Evolutionary conservation across 768 basidiomycete genomes (phyloP), one percentile per base, ranked within the genome.

Genomic region (Roridomyces roridus): DNA sequence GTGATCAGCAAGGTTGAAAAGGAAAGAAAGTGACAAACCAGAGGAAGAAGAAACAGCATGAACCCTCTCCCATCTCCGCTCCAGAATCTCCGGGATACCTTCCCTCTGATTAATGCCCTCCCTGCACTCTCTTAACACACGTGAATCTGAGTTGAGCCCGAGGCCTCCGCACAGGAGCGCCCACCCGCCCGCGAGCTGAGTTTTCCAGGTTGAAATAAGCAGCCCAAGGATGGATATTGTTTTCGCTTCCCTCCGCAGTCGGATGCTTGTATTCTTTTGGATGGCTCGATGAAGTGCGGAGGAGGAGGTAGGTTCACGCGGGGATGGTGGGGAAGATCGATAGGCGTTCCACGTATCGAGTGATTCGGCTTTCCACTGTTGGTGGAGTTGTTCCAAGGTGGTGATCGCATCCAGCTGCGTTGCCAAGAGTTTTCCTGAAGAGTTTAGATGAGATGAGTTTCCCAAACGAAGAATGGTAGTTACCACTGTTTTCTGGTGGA

Each of bases 211-310:
- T 0, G 15, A 41, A 15, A 49, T 49, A 14, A 56, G 34, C 42
- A n/a, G 17, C n/a, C 47, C 47, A 15, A 56, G 47, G 20, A 50
- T 50, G n/a, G 47, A 43, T 40, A 56, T 37, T n/a, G 37, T 23
- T 14, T n/a, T 26, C 21, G 47, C 47, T 25, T 56, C 55, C 1
- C 55, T 29, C 24, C 26, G 41, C 42, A 44, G 25, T 18, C 55
- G 28, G 8, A 18, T 35, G 9, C n/a, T 10, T 7, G 34, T 43
- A 28, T 50, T 56, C 12, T 9, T 20, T 10, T 45, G 47, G 21
- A 56, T 56, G 12, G 36, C 55, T 3, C n/a, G 8, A 34, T 44
- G 12, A 3, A 49, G 47, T 2, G 46, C 1, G n/a, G 17, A n/a
- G 3, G 21, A 9, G 10, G 2, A 21, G 15, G 17, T n/a, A n/a